These are phyloP conservation scores for Colletotrichum aenigma DNA, from an alignment of 2,329 filamentous ascomycete genomes.

Conservation along the genomic window DNA sequence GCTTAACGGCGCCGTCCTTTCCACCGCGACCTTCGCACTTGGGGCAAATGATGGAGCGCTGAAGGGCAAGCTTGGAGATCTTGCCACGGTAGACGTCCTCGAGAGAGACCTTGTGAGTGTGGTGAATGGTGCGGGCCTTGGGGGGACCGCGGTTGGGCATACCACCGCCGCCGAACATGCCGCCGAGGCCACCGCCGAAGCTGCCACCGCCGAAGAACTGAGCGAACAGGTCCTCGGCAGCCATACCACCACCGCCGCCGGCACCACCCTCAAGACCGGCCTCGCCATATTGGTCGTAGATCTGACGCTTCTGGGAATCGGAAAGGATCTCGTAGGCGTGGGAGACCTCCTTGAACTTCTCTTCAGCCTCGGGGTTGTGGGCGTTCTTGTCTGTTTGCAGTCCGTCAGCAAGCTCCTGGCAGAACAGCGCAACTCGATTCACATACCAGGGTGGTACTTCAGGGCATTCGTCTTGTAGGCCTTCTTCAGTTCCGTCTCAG, in stretches of 20 bases:
- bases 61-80: slow-evolving; percentile 94
- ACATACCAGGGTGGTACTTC: slow-evolving; percentile 82
- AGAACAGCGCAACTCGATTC: not conserved
- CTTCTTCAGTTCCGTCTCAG: slow-evolving; percentile 88
- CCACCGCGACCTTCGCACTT: slow-evolving; percentile 94
- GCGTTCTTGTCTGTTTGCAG: slow-evolving; percentile 85
- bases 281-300: slow-evolving; percentile 98
- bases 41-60: slow-evolving; percentile 96
- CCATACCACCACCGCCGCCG: slow-evolving; percentile 80
- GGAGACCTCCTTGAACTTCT: slow-evolving; percentile 98
- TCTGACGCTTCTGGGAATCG: slow-evolving; percentile 85
- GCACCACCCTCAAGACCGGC: slow-evolving; percentile 91
- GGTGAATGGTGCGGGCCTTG: slow-evolving; percentile 94
- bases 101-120: slow-evolving; percentile 96
- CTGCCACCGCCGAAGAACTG: slow-evolving; percentile 90
- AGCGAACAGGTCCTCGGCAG: slow-evolving; percentile 92
- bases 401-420: not conserved
- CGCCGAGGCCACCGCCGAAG: slow-evolving; percentile 74
- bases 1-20: slow-evolving; percentile 97
- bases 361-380: slow-evolving; percentile 88
- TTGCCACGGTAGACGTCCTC: slow-evolving; percentile 99
- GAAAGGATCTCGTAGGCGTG: slow-evolving; percentile 95
- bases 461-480: slow-evolving; percentile 84
- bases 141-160: slow-evolving; percentile 80
- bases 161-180: slow-evolving; percentile 78